Evolutionary conservation across 1,139 yeast genomes (phyloP).

Genomic region (Hansenula lynferdii): DNA sequence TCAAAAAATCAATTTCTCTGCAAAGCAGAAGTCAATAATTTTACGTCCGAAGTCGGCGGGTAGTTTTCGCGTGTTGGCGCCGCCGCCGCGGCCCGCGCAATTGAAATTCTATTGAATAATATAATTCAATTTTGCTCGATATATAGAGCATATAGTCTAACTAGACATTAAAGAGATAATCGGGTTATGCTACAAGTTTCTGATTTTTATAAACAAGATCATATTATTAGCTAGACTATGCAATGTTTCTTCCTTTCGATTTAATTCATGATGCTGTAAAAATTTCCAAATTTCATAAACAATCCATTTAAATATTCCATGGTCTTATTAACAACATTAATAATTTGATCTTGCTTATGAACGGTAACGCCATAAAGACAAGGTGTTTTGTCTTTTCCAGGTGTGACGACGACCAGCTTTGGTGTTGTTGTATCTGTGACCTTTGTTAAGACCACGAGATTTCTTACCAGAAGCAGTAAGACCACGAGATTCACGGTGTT

Average conservation of each 20-base stretch:
- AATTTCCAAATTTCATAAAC: too few species aligned
- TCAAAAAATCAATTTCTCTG: conserved; percentile 2
- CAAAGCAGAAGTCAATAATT: conserved; percentile 2
- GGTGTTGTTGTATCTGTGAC: conserved; percentile 99
- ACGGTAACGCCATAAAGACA: conserved; percentile 99
- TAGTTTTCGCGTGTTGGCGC: not conserved
- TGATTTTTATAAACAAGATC: conserved; percentile 1
- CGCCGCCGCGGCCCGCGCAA: too few species aligned
- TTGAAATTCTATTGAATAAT: too few species aligned
- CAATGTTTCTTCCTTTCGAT: too few species aligned
- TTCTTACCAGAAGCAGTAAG: conserved; percentile 97
- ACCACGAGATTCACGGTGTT: conserved; percentile 99
- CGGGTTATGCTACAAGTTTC: too few species aligned
- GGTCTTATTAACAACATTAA: not conserved
- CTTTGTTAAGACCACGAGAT: conserved; percentile 99
- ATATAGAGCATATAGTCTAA: too few species aligned
- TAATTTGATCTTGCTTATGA: conserved; percentile 42
- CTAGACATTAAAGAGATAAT: too few species aligned
- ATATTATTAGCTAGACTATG: not conserved
- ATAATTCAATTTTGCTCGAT: too few species aligned
- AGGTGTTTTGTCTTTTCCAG: conserved; percentile 99
- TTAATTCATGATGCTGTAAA: too few species aligned
- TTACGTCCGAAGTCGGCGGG: not conserved
- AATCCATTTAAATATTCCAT: not conserved
- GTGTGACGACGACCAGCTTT: conserved; percentile 98